Base-by-base conservation (phyloP, 2,329 filamentous ascomycete genomes). In the Mycosphaerella arachidis region DNA sequence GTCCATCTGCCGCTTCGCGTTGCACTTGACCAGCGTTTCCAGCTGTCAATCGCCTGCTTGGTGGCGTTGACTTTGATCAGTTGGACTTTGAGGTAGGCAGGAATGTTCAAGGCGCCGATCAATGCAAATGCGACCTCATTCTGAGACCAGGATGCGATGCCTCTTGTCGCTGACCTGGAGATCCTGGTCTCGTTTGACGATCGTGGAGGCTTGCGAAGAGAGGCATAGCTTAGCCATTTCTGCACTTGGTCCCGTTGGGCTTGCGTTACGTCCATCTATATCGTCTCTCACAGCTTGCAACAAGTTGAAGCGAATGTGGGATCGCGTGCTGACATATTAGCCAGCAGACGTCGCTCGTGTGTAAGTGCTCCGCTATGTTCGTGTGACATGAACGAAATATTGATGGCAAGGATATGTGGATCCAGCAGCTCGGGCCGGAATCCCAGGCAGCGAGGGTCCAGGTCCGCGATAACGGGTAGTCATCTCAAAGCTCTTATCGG, bases 101-200 rank as follows among this genome's bases (percentile, higher is more conserved):
- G 53, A 35, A 62, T 16, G 50, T 62, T 62, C 40, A 62, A 48
- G 43, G 59, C 30, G 5, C 48, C 46, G 20, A 62, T 24, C 20
- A 35, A 13, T 46, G 30, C 30, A 35, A 62, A 57, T 29, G 57
- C 58, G 37, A 40, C 20, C 2, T 29, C 20, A 12, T 30, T 29
- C 10, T 29, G 18, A 50, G 46, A 9, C 29, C 46, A n/a, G 8
- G 20, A 50, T 10, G 4, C 2, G 9, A 24, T 12, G 20, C 9
- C 24, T 16, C 10, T 9, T 5, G 46, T 29, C 20, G 13, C 40
- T 8, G n/a, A n/a, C 4, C 16, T 4, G 16, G 45, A 24, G 24
- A 24, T 48, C 16, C 4, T 48, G 45, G n/a, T 27, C 7, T 37
- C 8, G 8, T 12, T 10, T 37, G 35, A 16, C 1, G 6, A 16